Evolutionary conservation across 2,329 filamentous ascomycete genomes (phyloP).

Genomic region (Raffaelea albimanens): DNA sequence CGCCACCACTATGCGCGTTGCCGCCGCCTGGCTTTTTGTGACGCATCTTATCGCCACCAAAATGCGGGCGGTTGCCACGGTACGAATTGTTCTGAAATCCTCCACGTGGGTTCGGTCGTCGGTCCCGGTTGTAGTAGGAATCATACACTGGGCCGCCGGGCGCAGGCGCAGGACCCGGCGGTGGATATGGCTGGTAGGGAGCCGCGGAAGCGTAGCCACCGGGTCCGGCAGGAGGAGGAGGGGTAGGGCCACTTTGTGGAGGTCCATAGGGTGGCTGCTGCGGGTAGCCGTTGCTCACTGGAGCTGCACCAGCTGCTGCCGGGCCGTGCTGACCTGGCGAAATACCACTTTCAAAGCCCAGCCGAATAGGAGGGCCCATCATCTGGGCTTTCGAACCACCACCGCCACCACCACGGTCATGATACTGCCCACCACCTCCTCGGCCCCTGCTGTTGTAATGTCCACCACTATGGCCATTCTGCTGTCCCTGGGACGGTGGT

Average conservation of each 20-base stretch:
- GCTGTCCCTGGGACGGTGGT: constrained; percentile 20
- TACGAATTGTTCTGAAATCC: constrained; percentile 23
- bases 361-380: constrained; percentile 46
- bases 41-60: constrained; percentile 28
- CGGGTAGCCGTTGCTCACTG: constrained; percentile 33
- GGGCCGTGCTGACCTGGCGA: constrained; percentile 25
- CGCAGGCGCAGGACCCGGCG: constrained; percentile 23
- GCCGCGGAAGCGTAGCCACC: constrained; percentile 18
- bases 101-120: constrained; percentile 28
- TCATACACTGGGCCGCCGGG: constrained; percentile 19
- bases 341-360: constrained; percentile 37
- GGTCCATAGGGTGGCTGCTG: constrained; percentile 20
- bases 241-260: constrained; percentile 14
- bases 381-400: constrained; percentile 27
- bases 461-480: constrained; percentile 12
- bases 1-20: not conserved
- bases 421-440: constrained; percentile 28
- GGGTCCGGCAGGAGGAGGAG: constrained; percentile 12
- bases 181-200: constrained; percentile 28
- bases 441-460: constrained; percentile 33
- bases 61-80: constrained; percentile 21
- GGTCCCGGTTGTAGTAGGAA: constrained; percentile 23
- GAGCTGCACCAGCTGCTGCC: too few relatives aligned
- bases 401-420: constrained; percentile 29
- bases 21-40: constrained; percentile 18